Evolutionary conservation across 164 flowering plant species (phyloP).

Genomic region (Annona cherimola): DNA sequence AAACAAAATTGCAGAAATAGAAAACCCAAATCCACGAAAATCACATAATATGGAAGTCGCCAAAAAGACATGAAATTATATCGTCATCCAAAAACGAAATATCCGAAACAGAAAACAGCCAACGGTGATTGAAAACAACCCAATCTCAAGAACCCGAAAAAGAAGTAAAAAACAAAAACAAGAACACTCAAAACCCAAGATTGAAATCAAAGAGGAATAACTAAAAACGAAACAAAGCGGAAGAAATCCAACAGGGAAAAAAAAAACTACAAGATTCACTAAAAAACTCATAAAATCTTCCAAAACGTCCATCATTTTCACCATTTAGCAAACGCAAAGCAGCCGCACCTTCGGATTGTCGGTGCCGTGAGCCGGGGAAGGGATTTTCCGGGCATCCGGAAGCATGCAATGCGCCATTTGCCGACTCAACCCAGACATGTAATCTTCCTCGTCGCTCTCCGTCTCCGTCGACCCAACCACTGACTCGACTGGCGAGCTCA

Average conservation of each 20-base stretch:
- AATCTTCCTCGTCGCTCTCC: constrained; percentile 33
- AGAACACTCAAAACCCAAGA: neutral
- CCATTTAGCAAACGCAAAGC: neutral
- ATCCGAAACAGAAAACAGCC: neutral
- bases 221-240: too few relatives aligned
- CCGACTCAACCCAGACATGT: constrained; percentile 40
- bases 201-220: neutral
- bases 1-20: neutral
- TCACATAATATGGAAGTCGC: neutral
- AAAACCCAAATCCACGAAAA: neutral
- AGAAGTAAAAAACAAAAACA: neutral
- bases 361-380: constrained; percentile 4
- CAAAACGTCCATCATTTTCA: too few relatives aligned
- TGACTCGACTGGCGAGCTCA: constrained; percentile 31
- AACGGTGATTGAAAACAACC: neutral
- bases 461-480: constrained; percentile 25
- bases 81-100: neutral
- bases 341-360: constrained; percentile 33
- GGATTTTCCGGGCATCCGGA: constrained; percentile 28
- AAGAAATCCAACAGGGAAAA: neutral
- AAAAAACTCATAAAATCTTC: neutral
- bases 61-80: neutral
- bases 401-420: constrained; percentile 51
- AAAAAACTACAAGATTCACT: neutral
- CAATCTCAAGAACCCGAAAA: neutral